These are phyloP conservation scores for Bifiguratus adelaidae DNA, from an alignment of 192 early-diverging fungal species.

Conservation along the genomic window DNA sequence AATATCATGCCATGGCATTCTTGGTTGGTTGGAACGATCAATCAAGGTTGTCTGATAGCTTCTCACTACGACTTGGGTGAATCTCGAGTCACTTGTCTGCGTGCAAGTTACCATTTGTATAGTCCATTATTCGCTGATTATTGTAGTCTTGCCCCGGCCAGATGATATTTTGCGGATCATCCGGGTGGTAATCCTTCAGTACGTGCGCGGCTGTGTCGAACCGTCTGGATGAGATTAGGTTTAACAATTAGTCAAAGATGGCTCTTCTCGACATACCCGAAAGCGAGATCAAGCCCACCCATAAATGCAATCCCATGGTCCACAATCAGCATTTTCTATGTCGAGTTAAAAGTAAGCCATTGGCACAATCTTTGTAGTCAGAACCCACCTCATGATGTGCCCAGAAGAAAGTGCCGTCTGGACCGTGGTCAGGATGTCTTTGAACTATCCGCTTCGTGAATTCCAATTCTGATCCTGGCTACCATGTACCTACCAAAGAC, in stretches of 20 bases:
- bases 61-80: slow-evolving; percentile 18
- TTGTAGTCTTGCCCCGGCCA: slow-evolving; percentile 72
- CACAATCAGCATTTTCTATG: slow-evolving; percentile 61
- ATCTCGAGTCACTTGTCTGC: not conserved
- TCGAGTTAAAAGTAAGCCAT: not conserved
- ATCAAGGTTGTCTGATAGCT: slow-evolving; percentile 31
- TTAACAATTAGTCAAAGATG: not conserved
- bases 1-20: slow-evolving; percentile 90
- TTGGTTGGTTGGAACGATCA: slow-evolving; percentile 30
- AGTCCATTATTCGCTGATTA: slow-evolving; percentile 77
- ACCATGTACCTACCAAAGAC: slow-evolving; percentile 38
- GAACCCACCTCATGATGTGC: slow-evolving; percentile 53
- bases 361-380: not conserved
- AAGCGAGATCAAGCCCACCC: slow-evolving; percentile 80
- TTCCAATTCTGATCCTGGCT: not conserved
- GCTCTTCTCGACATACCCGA: slow-evolving; percentile 33
- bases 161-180: slow-evolving; percentile 22
- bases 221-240: slow-evolving; percentile 6
- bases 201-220: slow-evolving; percentile 69
- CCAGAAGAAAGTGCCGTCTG: slow-evolving; percentile 67
- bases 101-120: slow-evolving; percentile 21
- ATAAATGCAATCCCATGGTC: slow-evolving; percentile 79
- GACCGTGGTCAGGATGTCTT: slow-evolving; percentile 70
- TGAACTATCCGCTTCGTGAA: slow-evolving; percentile 31
- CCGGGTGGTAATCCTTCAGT: slow-evolving; percentile 54